These are phyloP conservation scores for Gossypium anomalum DNA, from an alignment of 345 rosid species.

Conservation along the genomic window DNA sequence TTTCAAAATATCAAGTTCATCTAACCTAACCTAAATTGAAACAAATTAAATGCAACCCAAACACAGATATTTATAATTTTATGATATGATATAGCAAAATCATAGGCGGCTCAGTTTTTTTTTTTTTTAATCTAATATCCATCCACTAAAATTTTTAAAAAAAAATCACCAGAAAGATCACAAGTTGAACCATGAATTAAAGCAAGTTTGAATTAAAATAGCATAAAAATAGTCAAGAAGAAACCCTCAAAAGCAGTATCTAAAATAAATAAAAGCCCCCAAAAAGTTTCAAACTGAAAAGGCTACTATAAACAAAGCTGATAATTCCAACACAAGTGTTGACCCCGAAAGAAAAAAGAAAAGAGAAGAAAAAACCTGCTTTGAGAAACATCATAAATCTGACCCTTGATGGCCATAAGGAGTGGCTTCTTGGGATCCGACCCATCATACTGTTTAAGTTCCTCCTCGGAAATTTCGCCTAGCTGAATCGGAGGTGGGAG, in stretches of 20 bases:
- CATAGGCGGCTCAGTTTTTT: too few species aligned
- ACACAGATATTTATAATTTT: too few species aligned
- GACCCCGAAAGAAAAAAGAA: background rate
- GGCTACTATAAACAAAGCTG: background rate
- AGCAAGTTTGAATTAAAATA: background rate
- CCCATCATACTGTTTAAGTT: constrained; percentile 81
- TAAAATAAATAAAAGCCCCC: background rate
- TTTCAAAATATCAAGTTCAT: too few species aligned
- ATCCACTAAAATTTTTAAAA: too few species aligned
- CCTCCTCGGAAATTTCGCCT: constrained; percentile 80
- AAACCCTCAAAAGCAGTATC: background rate
- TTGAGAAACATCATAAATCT: constrained; percentile 97
- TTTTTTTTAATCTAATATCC: too few species aligned
- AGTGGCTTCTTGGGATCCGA: constrained; percentile 75
- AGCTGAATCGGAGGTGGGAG: constrained; percentile 81
- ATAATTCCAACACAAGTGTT: background rate
- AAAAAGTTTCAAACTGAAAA: constrained; percentile 4
- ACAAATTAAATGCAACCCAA: too few species aligned
- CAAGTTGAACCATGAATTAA: background rate
- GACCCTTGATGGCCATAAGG: constrained; percentile 97
- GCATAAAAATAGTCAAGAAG: background rate
- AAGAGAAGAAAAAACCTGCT: constrained; percentile 53
- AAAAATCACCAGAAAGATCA: background rate
- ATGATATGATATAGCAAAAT: too few species aligned
- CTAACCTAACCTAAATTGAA: too few species aligned